phyloP scores from a whole-genome alignment of 805 yeast species.

The Saturnispora sanitii region DNA sequence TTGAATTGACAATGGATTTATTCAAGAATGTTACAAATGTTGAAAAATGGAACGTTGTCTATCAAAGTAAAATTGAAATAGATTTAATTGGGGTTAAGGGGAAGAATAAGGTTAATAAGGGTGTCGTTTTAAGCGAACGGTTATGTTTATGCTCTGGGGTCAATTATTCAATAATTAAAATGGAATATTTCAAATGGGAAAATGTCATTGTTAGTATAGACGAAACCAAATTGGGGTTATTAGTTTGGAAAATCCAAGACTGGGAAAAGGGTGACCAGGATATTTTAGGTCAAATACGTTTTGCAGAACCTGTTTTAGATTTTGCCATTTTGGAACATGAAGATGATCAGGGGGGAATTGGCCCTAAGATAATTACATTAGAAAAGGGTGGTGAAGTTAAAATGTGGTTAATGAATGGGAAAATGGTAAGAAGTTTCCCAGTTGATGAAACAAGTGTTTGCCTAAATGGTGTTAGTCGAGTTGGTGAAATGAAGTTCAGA shows the following conservation, averaged over 20 bases:
- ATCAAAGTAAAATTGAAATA: background rate
- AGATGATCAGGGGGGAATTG: no score
- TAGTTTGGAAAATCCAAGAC: slow-evolving; percentile 52
- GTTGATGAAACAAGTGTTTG: no score
- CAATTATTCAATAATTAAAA: slow-evolving; percentile 8
- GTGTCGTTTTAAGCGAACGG: slow-evolving; percentile 42
- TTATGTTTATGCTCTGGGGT: slow-evolving; percentile 64
- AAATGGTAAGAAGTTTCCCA: no score
- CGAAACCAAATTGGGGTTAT: slow-evolving; percentile 36
- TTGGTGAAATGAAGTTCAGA: background rate
- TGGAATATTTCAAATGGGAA: slow-evolving; percentile 42
- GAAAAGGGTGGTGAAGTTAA: no score
- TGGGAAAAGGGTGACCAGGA: no score
- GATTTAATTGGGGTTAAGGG: background rate
- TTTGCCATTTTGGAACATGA: no score
- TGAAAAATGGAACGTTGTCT: slow-evolving; percentile 15
- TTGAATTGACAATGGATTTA: slow-evolving; percentile 12
- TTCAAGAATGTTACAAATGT: slow-evolving; percentile 34
- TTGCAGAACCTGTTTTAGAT: no score
- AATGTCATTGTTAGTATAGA: slow-evolving; percentile 50
- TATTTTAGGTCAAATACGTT: no score
- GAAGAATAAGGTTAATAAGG: slow-evolving; percentile 26
- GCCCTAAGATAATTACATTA: no score
- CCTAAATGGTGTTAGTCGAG: background rate
- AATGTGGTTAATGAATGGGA: no score